phyloP scores from a whole-genome alignment of 2,329 filamentous ascomycete genomes.

The Colletotrichum aenigma region DNA sequence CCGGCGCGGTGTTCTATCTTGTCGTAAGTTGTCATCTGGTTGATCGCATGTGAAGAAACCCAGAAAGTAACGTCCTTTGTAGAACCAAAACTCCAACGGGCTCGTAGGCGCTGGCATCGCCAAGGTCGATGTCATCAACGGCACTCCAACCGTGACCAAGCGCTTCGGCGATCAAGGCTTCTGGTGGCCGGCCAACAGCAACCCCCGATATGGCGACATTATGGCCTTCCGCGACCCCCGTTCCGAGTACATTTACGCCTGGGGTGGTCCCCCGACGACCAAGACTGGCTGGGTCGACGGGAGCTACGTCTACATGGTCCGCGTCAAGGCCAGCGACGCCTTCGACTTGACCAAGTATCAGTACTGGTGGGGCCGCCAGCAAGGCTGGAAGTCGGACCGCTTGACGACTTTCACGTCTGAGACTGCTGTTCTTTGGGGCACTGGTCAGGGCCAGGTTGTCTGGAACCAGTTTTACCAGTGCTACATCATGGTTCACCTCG shows the following conservation, averaged over 20 bases:
- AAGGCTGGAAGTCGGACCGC: constrained; percentile 37
- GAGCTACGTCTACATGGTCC: constrained; percentile 38
- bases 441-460: constrained; percentile 41
- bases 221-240: constrained; percentile 38
- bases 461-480: constrained; percentile 36
- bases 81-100: constrained; percentile 32
- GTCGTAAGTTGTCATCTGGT: constrained; percentile 29
- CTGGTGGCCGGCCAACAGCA: constrained; percentile 38
- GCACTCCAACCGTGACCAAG: constrained; percentile 36
- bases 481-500: constrained; percentile 39
- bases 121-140: constrained; percentile 35
- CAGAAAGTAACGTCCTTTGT: fast-evolving
- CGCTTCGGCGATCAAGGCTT: constrained; percentile 34
- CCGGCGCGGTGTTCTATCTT: constrained; percentile 38
- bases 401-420: constrained; percentile 34
- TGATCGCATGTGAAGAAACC: too few relatives aligned
- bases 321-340: constrained; percentile 36
- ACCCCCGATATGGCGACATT: constrained; percentile 41
- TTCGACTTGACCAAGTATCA: constrained; percentile 41
- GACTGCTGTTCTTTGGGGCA: constrained; percentile 42
- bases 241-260: constrained; percentile 42
- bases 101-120: constrained; percentile 40
- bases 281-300: constrained; percentile 25
- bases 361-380: constrained; percentile 43
- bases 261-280: constrained; percentile 40